These are phyloP conservation scores for Claviceps pusilla DNA, from an alignment of 2,329 filamentous ascomycete genomes.

Conservation along the genomic window DNA sequence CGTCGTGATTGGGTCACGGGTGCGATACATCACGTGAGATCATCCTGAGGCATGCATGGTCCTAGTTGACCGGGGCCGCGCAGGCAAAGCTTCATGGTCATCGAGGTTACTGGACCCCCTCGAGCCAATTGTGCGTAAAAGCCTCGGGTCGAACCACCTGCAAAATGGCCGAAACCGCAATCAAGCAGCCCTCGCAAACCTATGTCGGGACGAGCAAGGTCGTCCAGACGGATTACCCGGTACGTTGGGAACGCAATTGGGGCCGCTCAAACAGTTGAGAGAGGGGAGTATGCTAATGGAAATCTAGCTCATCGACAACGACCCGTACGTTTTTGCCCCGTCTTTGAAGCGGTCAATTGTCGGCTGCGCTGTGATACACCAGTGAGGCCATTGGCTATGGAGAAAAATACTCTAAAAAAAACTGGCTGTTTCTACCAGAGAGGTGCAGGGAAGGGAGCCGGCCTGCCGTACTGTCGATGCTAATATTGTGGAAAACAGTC, in stretches of 20 bases:
- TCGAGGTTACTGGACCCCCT: neutral
- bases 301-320: conserved; percentile 88
- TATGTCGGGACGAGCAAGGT: conserved; percentile 47
- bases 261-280: conserved; percentile 7
- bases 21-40: conserved; percentile 15
- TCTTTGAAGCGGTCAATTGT: neutral
- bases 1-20: neutral
- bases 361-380: no score
- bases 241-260: conserved; percentile 32
- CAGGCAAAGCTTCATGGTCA: conserved; percentile 10
- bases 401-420: no score
- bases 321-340: conserved; percentile 52
- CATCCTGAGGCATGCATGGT: conserved; percentile 16
- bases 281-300: conserved; percentile 6
- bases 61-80: neutral
- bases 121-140: conserved; percentile 11
- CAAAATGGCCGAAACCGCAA: conserved; percentile 25
- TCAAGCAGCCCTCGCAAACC: conserved; percentile 21
- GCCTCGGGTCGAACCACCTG: conserved; percentile 11
- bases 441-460: no score
- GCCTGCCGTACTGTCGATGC: neutral
- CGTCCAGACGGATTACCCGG: conserved; percentile 71
- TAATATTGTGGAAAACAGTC: conserved; percentile 36
- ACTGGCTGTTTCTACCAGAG: no score
- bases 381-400: no score